Base-by-base conservation (phyloP, 305 asterid genomes). In the Andrographis paniculata region DNA sequence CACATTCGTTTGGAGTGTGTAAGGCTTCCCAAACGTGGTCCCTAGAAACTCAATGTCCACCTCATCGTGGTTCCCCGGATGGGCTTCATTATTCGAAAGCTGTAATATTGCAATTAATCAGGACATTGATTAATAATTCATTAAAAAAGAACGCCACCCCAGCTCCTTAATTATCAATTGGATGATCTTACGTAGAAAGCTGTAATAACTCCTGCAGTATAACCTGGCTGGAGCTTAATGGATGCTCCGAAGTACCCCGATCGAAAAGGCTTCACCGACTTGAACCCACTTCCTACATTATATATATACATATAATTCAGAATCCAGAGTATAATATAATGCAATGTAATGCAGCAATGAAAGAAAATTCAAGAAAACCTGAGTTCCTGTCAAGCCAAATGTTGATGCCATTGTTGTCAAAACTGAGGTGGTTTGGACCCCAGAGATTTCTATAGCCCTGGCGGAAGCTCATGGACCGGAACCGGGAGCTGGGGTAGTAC, bases 211-310 rank as follows among this genome's bases (percentile, higher is more conserved):
- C 98, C 98, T 0, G 98, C 98, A 9, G 98, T 89, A 20, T 89
- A 89, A 36, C 98, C 98, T 5, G 82, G 54, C 49, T 89, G 98
- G 51, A 89, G 92, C 76, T 89, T 89, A 42, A 89, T 76, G 44
- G 93, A 80, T 1, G 96, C 72, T 5, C 98, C 95, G 20, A 89
- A 89, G 45, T 89, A 89, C n/a, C 98, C 98, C 6, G 95, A 89
- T 35, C 95, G 77, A 58, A 78, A 89, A 16, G 95, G 88, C 57
- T 85, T 82, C 23, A 85, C 78, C 23, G 98, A 89, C 84, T 85
- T 89, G 76, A 85, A 89, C 69, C 98, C 98, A 30, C 98, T 89
- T 33, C 98, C 98, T 89, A 24, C 36, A 1, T 22, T 22, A 33
- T 31, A 12, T 21, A 30, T 4, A 24, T 8, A 24, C 4, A 24